Base-by-base conservation (phyloP, 176 grass and related monocot species). In the Musa beccarii region DNA sequence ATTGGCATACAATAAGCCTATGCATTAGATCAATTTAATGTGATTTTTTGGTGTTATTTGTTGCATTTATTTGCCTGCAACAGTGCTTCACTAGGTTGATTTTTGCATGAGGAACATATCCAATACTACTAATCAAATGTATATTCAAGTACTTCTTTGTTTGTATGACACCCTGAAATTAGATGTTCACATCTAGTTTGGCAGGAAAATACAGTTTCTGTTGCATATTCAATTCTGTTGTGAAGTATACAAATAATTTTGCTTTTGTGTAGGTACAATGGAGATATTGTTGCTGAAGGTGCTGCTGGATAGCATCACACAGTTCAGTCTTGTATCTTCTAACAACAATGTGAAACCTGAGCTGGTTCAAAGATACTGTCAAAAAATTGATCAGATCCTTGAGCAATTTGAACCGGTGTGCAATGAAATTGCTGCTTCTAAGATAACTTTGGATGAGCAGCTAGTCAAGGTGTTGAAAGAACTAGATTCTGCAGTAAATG, bases 401-500 rank as follows among this genome's bases (percentile, higher is more conserved):
- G 57, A 62, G 20, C 57, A 62, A 19, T 62, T 62, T 8, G 20
- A 50, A 69, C 67, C 67, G 12, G 67, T 69, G 3, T 69, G 67
- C 22, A 22, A 69, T 69, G 67, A 69, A 69, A 69, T 69, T 49
- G 29, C 16, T 50, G 43, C 43, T 69, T 69, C 67, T n/a, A 28
- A 22, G 14, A 50, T 69, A 49, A 11, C 67, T n/a, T 63, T 63
- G 9, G 52, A 71, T 69, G 76, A 53, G 76, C 59, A 76, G 76
- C 82, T 85, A 52, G 82, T 78, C 9, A 84, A 86, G 2, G 61
- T 25, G 11, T 25, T 78, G 13, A 74, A 73, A 73, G 77, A 85
- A 65, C 76, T 71, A 69, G 75, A 87, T 80, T 84, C 71, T 81
- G 86, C 79, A 83, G 74, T 99, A 53, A 84, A 80, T 51, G 81